Conservation (phyloP, 768 basidiomycete genomes). For the Calocybe indica region DNA sequence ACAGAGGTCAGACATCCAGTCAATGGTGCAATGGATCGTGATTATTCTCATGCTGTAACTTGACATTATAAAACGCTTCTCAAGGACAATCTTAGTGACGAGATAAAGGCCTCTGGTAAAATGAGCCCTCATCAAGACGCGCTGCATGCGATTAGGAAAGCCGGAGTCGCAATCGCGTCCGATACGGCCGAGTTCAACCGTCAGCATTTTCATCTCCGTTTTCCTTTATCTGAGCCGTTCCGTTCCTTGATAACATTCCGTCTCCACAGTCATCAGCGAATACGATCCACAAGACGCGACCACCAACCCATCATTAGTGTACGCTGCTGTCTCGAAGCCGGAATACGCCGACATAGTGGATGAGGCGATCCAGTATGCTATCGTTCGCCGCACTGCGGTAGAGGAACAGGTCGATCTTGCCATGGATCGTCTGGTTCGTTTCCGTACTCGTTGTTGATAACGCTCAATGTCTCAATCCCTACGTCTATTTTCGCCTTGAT, state of each 20-base stretch:
- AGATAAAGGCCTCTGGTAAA: background rate
- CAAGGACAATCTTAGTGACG: background rate
- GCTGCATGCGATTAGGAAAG: slow-evolving; percentile 20
- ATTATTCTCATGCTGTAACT: background rate
- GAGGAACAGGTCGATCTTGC: slow-evolving; percentile 19
- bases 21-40: slow-evolving; percentile 3
- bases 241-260: background rate
- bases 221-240: background rate
- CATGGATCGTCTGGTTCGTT: slow-evolving; percentile 24
- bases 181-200: slow-evolving; percentile 29
- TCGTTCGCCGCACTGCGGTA: slow-evolving; percentile 5
- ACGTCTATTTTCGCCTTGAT: background rate
- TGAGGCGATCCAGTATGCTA: slow-evolving; percentile 21
- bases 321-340: slow-evolving; percentile 24
- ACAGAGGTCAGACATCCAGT: background rate
- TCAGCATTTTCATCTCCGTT: slow-evolving; percentile 6
- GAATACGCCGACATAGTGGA: slow-evolving; percentile 25
- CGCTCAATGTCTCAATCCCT: background rate
- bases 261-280: slow-evolving; percentile 19
- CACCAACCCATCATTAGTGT: slow-evolving; percentile 28
- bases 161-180: slow-evolving; percentile 25
- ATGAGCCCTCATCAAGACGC: slow-evolving; percentile 12
- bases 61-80: background rate
- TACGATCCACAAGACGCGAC: slow-evolving; percentile 28
- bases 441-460: slow-evolving; percentile 1